phyloP scores from a whole-genome alignment of 495 filamentous ascomycete species.

The Venustampulla echinocandica region DNA sequence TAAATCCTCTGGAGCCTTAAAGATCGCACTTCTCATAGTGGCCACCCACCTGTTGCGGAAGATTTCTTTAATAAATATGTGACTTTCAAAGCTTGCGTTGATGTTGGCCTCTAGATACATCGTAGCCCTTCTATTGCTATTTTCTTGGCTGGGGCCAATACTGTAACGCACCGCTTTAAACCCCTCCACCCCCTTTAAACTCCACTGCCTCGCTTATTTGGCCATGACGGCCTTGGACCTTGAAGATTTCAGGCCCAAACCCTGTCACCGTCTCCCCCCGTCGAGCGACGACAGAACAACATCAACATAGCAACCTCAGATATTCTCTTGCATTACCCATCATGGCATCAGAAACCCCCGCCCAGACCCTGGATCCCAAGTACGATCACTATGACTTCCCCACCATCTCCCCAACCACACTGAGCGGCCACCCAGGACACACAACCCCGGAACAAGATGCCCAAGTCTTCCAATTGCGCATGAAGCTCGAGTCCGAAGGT shows the following conservation, averaged over 20 bases:
- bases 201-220: neutral
- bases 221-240: neutral
- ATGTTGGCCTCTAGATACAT: no score
- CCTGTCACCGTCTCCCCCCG: neutral
- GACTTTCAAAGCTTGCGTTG: no score
- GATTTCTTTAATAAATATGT: no score
- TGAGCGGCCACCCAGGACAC: conserved; percentile 79
- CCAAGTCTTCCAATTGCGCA: conserved; percentile 74
- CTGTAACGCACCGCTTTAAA: no score
- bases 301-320: conserved; percentile 6
- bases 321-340: conserved; percentile 1
- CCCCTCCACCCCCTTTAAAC: no score
- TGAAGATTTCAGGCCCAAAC: neutral
- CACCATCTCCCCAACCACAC: conserved; percentile 57
- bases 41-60: no score
- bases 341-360: conserved; percentile 22
- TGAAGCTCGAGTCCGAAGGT: conserved; percentile 73
- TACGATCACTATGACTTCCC: conserved; percentile 97
- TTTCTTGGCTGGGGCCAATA: no score
- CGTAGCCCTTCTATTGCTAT: no score
- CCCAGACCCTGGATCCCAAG: conserved; percentile 66
- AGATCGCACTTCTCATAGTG: no score
- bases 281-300: conserved; percentile 5
- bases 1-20: no score
- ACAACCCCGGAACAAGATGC: conserved; percentile 85